phyloP scores from a whole-genome alignment of 2,329 filamentous ascomycete species.

The Fusarium austroafricanum region DNA sequence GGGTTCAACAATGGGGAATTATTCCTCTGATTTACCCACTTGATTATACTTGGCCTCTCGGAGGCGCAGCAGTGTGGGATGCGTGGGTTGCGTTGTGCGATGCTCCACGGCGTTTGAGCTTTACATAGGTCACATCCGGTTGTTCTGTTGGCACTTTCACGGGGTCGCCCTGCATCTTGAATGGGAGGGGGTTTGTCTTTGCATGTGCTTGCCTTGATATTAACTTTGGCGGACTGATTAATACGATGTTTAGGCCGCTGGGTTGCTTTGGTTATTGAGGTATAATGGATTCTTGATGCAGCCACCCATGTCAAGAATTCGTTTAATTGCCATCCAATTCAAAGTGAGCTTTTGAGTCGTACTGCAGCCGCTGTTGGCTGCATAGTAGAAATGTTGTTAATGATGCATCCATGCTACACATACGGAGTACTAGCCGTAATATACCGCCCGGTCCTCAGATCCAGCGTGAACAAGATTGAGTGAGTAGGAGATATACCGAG shows the following conservation, averaged over 20 bases:
- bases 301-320: slow-evolving; percentile 20
- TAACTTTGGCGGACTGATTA: slow-evolving; percentile 21
- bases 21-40: slow-evolving; percentile 21
- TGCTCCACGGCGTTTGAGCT: slow-evolving; percentile 34
- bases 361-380: slow-evolving; percentile 13
- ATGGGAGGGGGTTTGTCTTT: slow-evolving; percentile 30
- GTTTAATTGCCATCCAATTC: slow-evolving; percentile 8
- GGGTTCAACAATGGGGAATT: slow-evolving; percentile 12
- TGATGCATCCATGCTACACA: slow-evolving; percentile 4
- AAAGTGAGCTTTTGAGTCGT: background rate
- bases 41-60: slow-evolving; percentile 4
- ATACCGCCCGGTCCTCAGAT: slow-evolving; percentile 13
- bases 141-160: slow-evolving; percentile 23
- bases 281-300: slow-evolving; percentile 13
- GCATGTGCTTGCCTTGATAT: slow-evolving; percentile 23
- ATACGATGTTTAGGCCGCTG: slow-evolving; percentile 38
- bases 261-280: slow-evolving; percentile 15
- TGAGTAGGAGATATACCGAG: slow-evolving; percentile 3
- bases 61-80: slow-evolving; percentile 26
- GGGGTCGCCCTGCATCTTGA: slow-evolving; percentile 30
- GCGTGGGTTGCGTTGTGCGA: slow-evolving; percentile 25
- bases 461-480: slow-evolving; percentile 15
- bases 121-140: slow-evolving; percentile 32
- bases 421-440: slow-evolving; percentile 11
- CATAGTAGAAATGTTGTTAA: slow-evolving; percentile 1